Conservation (phyloP, 805 yeast genomes). For the Kodamaea hsintzibuensis region DNA sequence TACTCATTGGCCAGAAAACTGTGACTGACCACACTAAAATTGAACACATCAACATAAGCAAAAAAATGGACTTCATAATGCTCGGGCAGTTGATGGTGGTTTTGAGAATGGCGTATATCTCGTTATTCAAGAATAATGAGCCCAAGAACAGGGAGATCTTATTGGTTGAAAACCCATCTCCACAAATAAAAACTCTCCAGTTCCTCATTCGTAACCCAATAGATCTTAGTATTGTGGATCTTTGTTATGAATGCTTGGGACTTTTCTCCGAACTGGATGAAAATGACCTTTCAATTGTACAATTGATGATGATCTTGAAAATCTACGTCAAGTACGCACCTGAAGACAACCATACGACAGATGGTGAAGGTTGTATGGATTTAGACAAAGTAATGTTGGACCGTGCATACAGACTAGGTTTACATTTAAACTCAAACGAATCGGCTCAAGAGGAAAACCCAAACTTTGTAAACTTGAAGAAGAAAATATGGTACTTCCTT, state of each 20-base stretch:
- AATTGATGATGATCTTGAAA: slow-evolving; percentile 19
- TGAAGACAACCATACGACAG: slow-evolving; percentile 5
- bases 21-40: slow-evolving; percentile 19
- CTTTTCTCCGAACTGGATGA: slow-evolving; percentile 1
- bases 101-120: slow-evolving; percentile 33
- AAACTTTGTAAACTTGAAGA: slow-evolving; percentile 6
- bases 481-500: slow-evolving; percentile 12
- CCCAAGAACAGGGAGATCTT: slow-evolving; percentile 8
- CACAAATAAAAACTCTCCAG: slow-evolving; percentile 18
- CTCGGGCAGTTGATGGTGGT: slow-evolving; percentile 35
- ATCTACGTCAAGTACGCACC: slow-evolving; percentile 20
- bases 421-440: slow-evolving; percentile 20
- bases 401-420: slow-evolving; percentile 20
- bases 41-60: slow-evolving; percentile 28
- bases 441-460: slow-evolving; percentile 13
- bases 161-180: slow-evolving; percentile 15
- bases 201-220: slow-evolving; percentile 20
- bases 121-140: slow-evolving; percentile 25
- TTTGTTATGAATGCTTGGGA: slow-evolving; percentile 17
- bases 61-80: slow-evolving; percentile 29
- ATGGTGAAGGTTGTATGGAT: slow-evolving; percentile 3
- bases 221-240: slow-evolving; percentile 17
- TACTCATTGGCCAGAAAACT: slow-evolving; percentile 16
- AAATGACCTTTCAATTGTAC: slow-evolving; percentile 17
- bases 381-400: slow-evolving; percentile 12